Evolutionary conservation across 1,139 yeast genomes (phyloP).

Genomic region (Yamadazyma membranifaciens): DNA sequence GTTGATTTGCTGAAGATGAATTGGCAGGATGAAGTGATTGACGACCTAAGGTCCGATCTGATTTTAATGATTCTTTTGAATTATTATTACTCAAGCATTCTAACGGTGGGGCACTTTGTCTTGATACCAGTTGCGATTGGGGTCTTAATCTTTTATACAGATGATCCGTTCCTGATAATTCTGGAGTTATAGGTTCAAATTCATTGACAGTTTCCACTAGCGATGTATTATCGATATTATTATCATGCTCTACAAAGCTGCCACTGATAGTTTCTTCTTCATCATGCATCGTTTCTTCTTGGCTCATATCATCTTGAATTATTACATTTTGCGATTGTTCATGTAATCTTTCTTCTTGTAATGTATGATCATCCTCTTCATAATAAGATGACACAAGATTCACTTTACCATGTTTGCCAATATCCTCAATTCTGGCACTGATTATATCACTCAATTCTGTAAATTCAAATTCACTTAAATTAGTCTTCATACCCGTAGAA

Average conservation of each 20-base stretch:
- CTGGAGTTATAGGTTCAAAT: neutral
- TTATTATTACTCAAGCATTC: neutral
- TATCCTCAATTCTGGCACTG: slow-evolving; percentile 32
- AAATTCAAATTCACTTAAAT: slow-evolving; percentile 11
- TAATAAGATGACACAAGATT: neutral
- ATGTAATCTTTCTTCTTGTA: neutral
- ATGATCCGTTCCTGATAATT: neutral
- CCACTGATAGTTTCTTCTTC: slow-evolving; percentile 1
- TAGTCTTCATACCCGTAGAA: slow-evolving; percentile 10
- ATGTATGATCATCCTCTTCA: neutral
- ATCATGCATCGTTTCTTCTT: slow-evolving; percentile 1
- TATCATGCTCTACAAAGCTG: neutral
- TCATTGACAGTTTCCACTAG: slow-evolving; percentile 1
- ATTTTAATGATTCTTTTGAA: neutral
- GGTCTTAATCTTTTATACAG: neutral
- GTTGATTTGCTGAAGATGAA: neutral
- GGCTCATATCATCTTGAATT: slow-evolving; percentile 5
- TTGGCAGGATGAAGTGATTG: neutral
- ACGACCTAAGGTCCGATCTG: neutral
- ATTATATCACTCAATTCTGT: slow-evolving; percentile 23
- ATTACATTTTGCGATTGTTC: slow-evolving; percentile 1
- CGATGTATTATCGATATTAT: slow-evolving; percentile 3
- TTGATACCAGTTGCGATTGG: neutral
- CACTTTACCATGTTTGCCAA: slow-evolving; percentile 22
- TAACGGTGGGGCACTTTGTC: slow-evolving; percentile 1